phyloP scores from a whole-genome alignment of 2,329 filamentous ascomycete species.

The Botrytis galanthina region DNA sequence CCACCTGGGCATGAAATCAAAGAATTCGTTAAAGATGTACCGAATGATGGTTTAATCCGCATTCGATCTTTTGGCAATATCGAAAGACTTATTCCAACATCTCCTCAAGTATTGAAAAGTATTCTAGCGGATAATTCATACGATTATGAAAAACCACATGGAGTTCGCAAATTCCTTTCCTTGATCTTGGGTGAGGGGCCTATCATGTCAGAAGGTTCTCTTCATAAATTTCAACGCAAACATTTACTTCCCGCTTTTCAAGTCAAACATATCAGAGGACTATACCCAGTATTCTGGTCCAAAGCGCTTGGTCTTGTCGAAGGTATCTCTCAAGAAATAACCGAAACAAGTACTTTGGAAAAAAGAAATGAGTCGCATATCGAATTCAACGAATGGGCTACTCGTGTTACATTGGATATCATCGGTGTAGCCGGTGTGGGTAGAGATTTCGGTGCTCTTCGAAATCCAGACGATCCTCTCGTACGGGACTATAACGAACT shows the following conservation, averaged over 20 bases:
- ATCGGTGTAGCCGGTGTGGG: slow-evolving; percentile 72
- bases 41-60: slow-evolving; percentile 66
- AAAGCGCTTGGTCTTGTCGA: slow-evolving; percentile 67
- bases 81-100: slow-evolving; percentile 58
- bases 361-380: slow-evolving; percentile 45
- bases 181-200: slow-evolving; percentile 68
- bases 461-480: slow-evolving; percentile 57
- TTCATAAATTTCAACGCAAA: slow-evolving; percentile 76
- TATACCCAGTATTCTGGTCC: slow-evolving; percentile 80
- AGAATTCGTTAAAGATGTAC: slow-evolving; percentile 50
- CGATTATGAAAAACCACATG: slow-evolving; percentile 61
- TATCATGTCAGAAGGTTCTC: slow-evolving; percentile 73
- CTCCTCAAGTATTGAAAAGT: slow-evolving; percentile 63
- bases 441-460: slow-evolving; percentile 64
- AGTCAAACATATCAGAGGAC: slow-evolving; percentile 76
- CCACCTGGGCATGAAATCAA: slow-evolving; percentile 24
- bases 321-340: slow-evolving; percentile 53
- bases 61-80: slow-evolving; percentile 60
- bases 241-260: slow-evolving; percentile 76
- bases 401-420: slow-evolving; percentile 68
- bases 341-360: slow-evolving; percentile 39
- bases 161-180: slow-evolving; percentile 54
- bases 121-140: slow-evolving; percentile 67
- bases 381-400: slow-evolving; percentile 61
- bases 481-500: slow-evolving; percentile 54